Base-by-base conservation (phyloP, 106 monocot genomes). In the Posidonia australis region DNA sequence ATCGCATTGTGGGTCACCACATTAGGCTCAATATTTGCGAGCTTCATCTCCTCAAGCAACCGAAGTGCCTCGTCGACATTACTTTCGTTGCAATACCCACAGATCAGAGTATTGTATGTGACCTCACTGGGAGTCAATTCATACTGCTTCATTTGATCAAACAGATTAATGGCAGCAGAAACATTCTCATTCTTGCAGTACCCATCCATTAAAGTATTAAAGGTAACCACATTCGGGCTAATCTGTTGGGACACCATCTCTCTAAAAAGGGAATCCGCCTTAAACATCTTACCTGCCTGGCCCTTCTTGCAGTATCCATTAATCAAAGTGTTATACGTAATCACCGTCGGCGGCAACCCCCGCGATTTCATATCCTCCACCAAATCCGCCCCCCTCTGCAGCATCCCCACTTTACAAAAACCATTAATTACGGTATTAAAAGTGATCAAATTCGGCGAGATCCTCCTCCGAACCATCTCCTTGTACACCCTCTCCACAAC, bases 311-410 rank as follows among this genome's bases (percentile, higher is more conserved):
- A 90, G 54, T 82, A 65, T 22, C 90, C 86, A 57, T 77, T 80
- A 27, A 87, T 80, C 20, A 96, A 66, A 1, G 80, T 85, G 51
- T 90, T 90, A 63, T 81, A 96, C 0, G 87, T 96, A 43, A 82
- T 67, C 3, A 87, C 78, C 0, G 80, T 67, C 1, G 90, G 96
- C 7, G 62, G 44, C 9, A 87, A 13, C 1, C 84, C 90, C 86
- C 84, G 84, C 16, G 82, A 52, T 58, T 60, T 82, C 78, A 96
- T 90, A 46, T 96, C 96, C 57, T 66, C 68, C 21, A 77, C 52
- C 41, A 87, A 44, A 70, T 96, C 96, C 13, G 20, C 54, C 0
- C 84, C 87, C 36, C 72, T 82, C 24, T 76, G 75, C 16, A 96
- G 46, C 69, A 80, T 74, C 21, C 90, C 78, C 6, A 60, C 65